Percentiles rank a stretch among this genome's conserved stretches.
Evolutionary conservation across 257 asterid genomes (phyloP).

Genomic region (Solanum piurae): DNA sequence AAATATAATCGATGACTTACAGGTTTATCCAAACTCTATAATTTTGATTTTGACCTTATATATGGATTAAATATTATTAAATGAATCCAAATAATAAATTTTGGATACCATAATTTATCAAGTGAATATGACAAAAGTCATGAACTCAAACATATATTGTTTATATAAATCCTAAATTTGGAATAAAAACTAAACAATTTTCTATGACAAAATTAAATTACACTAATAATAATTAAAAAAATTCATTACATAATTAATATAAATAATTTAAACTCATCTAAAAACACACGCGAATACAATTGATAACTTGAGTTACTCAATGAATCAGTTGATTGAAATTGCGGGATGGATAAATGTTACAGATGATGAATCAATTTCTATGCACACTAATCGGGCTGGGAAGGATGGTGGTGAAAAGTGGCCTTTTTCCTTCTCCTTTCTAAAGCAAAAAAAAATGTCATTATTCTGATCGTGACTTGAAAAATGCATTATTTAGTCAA

Average conservation of each 20-base stretch:
- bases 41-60: neutral
- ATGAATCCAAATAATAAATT: neutral
- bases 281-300: neutral
- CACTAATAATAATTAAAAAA: neutral
- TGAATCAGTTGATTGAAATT: too few relatives aligned
- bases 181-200: neutral
- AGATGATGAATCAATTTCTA: too few relatives aligned
- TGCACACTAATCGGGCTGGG: too few relatives aligned
- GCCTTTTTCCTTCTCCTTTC: too few relatives aligned
- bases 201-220: neutral
- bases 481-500: too few relatives aligned
- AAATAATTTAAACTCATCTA: neutral
- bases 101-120: neutral
- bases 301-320: neutral
- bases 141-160: neutral
- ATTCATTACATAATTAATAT: neutral
- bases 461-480: too few relatives aligned
- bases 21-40: accelerated
- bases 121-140: neutral
- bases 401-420: too few relatives aligned
- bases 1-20: neutral
- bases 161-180: neutral
- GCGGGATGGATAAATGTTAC: too few relatives aligned
- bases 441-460: too few relatives aligned
- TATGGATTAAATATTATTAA: neutral